Evolutionary conservation across 768 basidiomycete genomes (phyloP), one percentile per base, ranked within the genome.

Genomic region (Leccinum subgranulosum): DNA sequence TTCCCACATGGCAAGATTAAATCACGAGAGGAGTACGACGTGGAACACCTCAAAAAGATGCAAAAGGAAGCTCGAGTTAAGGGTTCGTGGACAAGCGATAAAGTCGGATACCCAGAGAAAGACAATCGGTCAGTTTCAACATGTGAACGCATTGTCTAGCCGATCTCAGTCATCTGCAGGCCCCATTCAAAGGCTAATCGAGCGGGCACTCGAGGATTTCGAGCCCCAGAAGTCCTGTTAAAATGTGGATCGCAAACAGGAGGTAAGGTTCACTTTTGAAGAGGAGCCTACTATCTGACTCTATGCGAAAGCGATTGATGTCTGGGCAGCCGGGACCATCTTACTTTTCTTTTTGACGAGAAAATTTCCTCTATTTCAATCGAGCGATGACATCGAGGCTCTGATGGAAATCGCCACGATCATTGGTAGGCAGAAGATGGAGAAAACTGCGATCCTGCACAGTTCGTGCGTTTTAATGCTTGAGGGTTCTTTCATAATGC

Each of bases 271-370:
- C 57, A 21, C 21, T 14, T 51, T 36, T 49, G 36, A 39, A n/a
- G 17, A 39, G 51, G 25, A 46, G 33, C 46, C 28, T 39, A 49
- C 14, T 34, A 50, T 45, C 53, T 69, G 54, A 70, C 19, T 52
- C 11, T 14, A 7, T 39, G 23, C 21, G 45, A 41, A 68, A 99
- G 97, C 96, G 2, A 88, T 98, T 68, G 97, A 99, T 64, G 84
- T 98, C 48, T 99, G 97, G 97, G 88, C 95, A 0, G 92, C 85
- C 7, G 97, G 97, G 0, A 86, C 88, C 66, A 97, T 98, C 53
- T 74, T 99, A 0, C 80, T 98, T 6, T 95, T 95, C 75, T 95
- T 98, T 75, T 78, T 99, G 34, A 88, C 87, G 0, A 83, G 85
- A 46, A 97, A 96, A 64, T 99, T 98, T 67, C 97, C 97, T 2